Conservation (phyloP, 1,284 basidiomycete genomes). For the Pascua sp. region DNA sequence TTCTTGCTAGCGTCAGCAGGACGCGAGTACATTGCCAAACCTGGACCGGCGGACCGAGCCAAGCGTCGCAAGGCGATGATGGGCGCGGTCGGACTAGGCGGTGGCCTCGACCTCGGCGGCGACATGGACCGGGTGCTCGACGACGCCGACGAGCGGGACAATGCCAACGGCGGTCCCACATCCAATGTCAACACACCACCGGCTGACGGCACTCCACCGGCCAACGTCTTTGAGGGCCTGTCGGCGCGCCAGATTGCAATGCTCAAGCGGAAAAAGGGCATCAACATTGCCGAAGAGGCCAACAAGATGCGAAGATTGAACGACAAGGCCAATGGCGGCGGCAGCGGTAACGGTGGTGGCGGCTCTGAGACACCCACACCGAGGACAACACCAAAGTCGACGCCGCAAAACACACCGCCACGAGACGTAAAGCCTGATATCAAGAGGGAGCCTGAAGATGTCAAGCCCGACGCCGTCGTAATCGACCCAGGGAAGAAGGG, state of each 20-base stretch:
- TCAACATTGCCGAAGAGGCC: slow-evolving; percentile 43
- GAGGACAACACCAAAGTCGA: slow-evolving; percentile 11
- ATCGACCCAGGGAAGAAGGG: slow-evolving; percentile 49
- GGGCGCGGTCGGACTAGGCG: slow-evolving; percentile 42
- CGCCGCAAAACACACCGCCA: slow-evolving; percentile 11
- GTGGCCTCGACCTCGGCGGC: slow-evolving; percentile 36
- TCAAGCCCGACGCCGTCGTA: slow-evolving; percentile 28
- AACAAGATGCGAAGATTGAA: slow-evolving; percentile 47
- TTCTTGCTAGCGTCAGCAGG: slow-evolving; percentile 44
- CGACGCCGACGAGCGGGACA: slow-evolving; percentile 27
- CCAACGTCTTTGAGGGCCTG: slow-evolving; percentile 46
- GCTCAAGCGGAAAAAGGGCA: slow-evolving; percentile 50
- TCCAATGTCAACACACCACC: too few species aligned
- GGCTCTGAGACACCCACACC: slow-evolving; percentile 12
- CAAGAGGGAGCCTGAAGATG: slow-evolving; percentile 10
- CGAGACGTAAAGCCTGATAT: slow-evolving; percentile 9
- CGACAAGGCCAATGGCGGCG: slow-evolving; percentile 20
- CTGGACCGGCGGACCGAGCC: slow-evolving; percentile 32
- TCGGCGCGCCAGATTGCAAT: slow-evolving; percentile 48
- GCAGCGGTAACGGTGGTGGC: not conserved
- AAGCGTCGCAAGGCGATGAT: slow-evolving; percentile 46
- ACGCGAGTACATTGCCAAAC: slow-evolving; percentile 43
- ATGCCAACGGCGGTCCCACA: slow-evolving; percentile 19
- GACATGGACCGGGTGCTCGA: slow-evolving; percentile 44
- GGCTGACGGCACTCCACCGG: slow-evolving; percentile 14